phyloP scores from a whole-genome alignment of 768 basidiomycete species.

The Russula sp. region DNA sequence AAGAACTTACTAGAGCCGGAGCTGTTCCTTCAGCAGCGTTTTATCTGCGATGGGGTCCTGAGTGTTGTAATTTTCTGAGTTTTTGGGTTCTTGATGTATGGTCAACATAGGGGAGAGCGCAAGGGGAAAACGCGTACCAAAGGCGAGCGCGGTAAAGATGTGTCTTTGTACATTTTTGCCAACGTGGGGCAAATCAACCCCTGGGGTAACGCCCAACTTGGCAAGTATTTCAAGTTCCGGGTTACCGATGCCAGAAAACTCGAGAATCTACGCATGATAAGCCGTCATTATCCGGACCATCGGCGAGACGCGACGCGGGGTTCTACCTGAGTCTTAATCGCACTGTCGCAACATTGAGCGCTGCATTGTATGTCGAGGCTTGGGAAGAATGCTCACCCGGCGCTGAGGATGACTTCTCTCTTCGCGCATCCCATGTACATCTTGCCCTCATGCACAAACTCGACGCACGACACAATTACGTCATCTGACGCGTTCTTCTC shows the following conservation, averaged over 20 bases:
- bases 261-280: conserved; percentile 40
- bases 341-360: conserved; percentile 21
- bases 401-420: conserved; percentile 40
- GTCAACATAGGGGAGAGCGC: background rate
- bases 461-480: conserved; percentile 33
- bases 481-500: conserved; percentile 8
- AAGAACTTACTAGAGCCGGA: conserved; percentile 32
- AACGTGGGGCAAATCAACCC: conserved; percentile 42
- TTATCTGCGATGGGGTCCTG: conserved; percentile 32
- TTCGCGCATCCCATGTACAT: conserved; percentile 31
- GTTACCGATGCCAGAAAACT: conserved; percentile 54
- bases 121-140: conserved; percentile 24
- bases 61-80: conserved; percentile 29
- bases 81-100: conserved; percentile 28
- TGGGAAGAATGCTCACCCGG: conserved; percentile 31
- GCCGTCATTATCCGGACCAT: background rate
- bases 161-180: conserved; percentile 56
- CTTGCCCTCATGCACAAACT: conserved; percentile 29
- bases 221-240: conserved; percentile 36
- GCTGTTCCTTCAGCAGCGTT: conserved; percentile 28
- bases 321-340: conserved; percentile 34
- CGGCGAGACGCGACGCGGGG: background rate
- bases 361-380: background rate
- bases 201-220: conserved; percentile 34
- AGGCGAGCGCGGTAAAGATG: conserved; percentile 26